Evolutionary conservation across 441 rosid genomes (phyloP).

Genomic region (Pelargonium citronellum): DNA sequence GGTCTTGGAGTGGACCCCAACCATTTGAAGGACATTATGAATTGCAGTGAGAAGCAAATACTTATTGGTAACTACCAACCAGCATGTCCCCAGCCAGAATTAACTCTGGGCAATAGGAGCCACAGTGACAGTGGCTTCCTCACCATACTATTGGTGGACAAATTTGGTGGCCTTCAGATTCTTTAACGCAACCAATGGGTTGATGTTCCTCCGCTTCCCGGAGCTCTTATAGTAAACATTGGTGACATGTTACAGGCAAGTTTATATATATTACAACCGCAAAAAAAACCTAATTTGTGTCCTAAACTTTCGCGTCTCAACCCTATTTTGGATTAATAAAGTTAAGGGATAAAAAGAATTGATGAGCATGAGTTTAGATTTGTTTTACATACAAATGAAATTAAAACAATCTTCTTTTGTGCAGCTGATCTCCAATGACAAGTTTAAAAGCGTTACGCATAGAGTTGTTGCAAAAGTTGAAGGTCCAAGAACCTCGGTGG

Average conservation of each 20-base stretch:
- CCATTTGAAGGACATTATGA: conserved; percentile 28
- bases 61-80: conserved; percentile 37
- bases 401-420: too few species aligned
- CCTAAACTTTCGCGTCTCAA: too few species aligned
- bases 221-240: conserved; percentile 46
- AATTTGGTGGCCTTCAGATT: conserved; percentile 55
- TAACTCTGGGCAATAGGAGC: conserved; percentile 29
- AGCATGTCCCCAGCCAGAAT: conserved; percentile 36
- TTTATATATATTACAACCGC: background rate
- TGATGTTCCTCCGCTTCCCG: conserved; percentile 39
- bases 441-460: conserved; percentile 25
- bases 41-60: conserved; percentile 21
- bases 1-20: conserved; percentile 28
- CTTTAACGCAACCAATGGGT: conserved; percentile 42
- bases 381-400: too few species aligned
- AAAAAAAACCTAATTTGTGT: too few species aligned
- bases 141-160: conserved; percentile 46
- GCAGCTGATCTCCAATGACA: conserved; percentile 29
- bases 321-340: too few species aligned
- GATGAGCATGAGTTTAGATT: too few species aligned
- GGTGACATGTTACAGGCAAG: conserved; percentile 53
- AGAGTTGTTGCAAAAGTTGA: conserved; percentile 20
- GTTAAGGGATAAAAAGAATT: too few species aligned
- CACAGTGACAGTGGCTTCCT: conserved; percentile 33
- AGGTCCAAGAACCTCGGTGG: conserved; percentile 29